A percentile compares a stretch with the other conserved stretches of the same genome.
Evolutionary conservation across 129 eudicot genomes (phyloP).

Genomic region (Saposhnikovia divaricata): DNA sequence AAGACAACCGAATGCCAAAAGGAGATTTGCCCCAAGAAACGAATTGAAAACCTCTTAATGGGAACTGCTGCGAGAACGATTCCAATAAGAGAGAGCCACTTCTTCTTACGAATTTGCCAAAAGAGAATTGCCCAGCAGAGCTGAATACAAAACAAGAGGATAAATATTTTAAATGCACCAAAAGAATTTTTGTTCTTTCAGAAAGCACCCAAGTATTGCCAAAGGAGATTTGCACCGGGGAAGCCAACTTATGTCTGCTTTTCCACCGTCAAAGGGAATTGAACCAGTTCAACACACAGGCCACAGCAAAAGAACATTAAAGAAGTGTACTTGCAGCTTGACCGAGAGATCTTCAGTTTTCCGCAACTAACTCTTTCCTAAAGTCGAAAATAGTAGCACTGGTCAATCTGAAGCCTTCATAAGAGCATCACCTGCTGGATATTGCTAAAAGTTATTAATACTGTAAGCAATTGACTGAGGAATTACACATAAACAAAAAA

Average conservation of each 20-base stretch:
- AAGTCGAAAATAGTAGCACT: slow-evolving; percentile 10
- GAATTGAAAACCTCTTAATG: slow-evolving; percentile 23
- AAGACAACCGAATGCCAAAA: slow-evolving; percentile 50
- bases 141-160: slow-evolving; percentile 10
- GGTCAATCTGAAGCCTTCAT: slow-evolving; percentile 18
- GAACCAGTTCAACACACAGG: slow-evolving; percentile 4
- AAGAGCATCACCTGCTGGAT: slow-evolving; percentile 28
- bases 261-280: slow-evolving; percentile 20
- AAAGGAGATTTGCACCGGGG: slow-evolving; percentile 53
- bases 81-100: slow-evolving; percentile 14
- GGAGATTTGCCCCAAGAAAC: slow-evolving; percentile 51
- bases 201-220: slow-evolving; percentile 24
- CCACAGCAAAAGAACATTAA: slow-evolving; percentile 4
- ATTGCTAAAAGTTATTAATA: slow-evolving; percentile 5
- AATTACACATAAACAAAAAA: background rate
- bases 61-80: slow-evolving; percentile 4
- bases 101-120: slow-evolving; percentile 43
- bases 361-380: slow-evolving; percentile 12
- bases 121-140: slow-evolving; percentile 70
- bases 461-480: background rate
- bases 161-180: slow-evolving; percentile 8
- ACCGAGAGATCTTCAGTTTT: slow-evolving; percentile 17
- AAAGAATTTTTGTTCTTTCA: slow-evolving; percentile 8
- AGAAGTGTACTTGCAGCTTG: slow-evolving; percentile 17
- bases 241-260: slow-evolving; percentile 18